Evolutionary conservation across 345 rosid species (phyloP), one percentile per base, ranked within the genome.

Genomic region (Aegle marmelos): DNA sequence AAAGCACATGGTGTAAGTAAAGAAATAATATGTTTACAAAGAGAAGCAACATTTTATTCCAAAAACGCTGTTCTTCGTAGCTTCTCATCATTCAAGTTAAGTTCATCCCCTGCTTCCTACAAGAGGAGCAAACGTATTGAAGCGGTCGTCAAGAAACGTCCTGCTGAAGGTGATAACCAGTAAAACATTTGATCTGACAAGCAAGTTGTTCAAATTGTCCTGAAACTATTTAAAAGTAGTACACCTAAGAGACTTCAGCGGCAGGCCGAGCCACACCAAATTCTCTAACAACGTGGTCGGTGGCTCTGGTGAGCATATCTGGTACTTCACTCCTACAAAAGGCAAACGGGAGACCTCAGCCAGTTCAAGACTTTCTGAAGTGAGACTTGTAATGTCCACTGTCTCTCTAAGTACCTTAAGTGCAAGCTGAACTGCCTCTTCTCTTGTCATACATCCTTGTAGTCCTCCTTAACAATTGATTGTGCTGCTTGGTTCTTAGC

Each of bases 401-500:
- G 98, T 93, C 85, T 95, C 93, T 82, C 92, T 92, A 66, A 94
- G 91, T 28, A 95, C 98, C 91, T 94, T 95, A 72, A 91, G 82
- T 0, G 98, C 97, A 2, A 95, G 94, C 86, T 91, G 88, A 31
- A 95, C 96, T 0, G 98, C 99, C 62, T 94, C 97, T 68, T 94
- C 97, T 76, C 99, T 88, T 1, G 89, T 82, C 63, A 93, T 91
- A 27, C 97, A 31, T 92, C 97, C 84, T 92, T 94, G 82, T 94
- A 95, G 75, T 95, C 98, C 85, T 95, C 94, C 83, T 93, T 95
- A 75, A 95, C 91, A 84, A 95, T 93, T 5, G 99, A 95, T 80
- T 95, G 97, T 25, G 98, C 99, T 0, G 98, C 97, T 75, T 91
- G 98, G 85, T 93, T 92, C 86, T 93, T 95, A 14, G 98, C 98